Percentiles rank a stretch among this genome's conserved stretches.
phyloP scores from a whole-genome alignment of 2,329 filamentous ascomycete genomes.

The Fusarium sp. region DNA sequence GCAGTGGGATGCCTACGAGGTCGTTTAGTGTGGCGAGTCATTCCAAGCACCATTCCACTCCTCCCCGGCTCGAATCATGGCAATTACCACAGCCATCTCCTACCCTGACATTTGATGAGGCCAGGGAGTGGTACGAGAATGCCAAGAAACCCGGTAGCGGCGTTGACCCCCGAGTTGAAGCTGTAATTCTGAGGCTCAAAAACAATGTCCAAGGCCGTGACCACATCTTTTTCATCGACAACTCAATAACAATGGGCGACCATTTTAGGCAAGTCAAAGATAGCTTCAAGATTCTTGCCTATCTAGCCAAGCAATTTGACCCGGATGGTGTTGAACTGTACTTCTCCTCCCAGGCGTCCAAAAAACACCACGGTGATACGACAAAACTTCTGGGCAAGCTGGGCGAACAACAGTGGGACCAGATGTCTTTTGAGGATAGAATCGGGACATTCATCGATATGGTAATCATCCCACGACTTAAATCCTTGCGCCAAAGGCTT shows the following conservation, averaged over 20 bases:
- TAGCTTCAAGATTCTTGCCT: constrained; percentile 6
- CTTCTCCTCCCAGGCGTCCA: constrained; percentile 13
- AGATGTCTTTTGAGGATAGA: constrained; percentile 17
- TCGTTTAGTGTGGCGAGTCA: too few relatives aligned
- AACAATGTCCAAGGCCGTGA: constrained; percentile 9
- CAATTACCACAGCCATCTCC: background rate
- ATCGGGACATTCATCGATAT: constrained; percentile 20
- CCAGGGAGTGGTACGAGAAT: background rate
- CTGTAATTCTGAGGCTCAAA: background rate
- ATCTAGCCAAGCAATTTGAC: constrained; percentile 25
- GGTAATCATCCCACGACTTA: constrained; percentile 4
- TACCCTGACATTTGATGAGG: constrained; percentile 1
- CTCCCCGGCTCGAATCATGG: too few relatives aligned
- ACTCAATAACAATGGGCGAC: constrained; percentile 10
- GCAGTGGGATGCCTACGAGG: too few relatives aligned
- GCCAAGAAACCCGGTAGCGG: background rate
- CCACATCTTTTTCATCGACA: constrained; percentile 27
- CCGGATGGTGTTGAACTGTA: constrained; percentile 23
- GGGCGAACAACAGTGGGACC: constrained; percentile 11
- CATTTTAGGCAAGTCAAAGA: background rate
- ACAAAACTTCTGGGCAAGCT: constrained; percentile 3
- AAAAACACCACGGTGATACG: background rate
- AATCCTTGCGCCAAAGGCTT: background rate
- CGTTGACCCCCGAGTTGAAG: background rate
- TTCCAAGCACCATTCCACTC: too few relatives aligned